Evolutionary conservation across 768 basidiomycete species (phyloP), one percentile per base, ranked within the genome.

Genomic region (Crepidotus variabilis): DNA sequence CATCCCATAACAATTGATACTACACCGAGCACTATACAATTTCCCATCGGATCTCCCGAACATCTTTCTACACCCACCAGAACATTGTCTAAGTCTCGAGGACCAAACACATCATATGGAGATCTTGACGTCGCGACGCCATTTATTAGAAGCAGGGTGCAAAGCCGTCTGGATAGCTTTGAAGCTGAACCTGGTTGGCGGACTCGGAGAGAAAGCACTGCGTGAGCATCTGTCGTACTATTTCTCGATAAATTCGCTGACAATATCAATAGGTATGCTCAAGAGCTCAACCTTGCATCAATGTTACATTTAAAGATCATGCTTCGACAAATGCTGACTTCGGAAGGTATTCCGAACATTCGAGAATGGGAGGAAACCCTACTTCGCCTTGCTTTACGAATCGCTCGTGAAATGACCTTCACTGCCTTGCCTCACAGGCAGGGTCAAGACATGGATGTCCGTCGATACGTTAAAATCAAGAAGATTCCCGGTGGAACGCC

Each of bases 381-480:
- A 9, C 77, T 93, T 49, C 85, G 79, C 62, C 76, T 98, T 16
- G 86, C 95, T 1, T 82, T 98, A 48, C 85, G 88, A 39, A 90
- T 96, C 46, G 92, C 94, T 2, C 84, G 86, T 20, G 90, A 92
- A 55, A 76, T 95, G 56, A 89, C 91, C 0, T 92, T 94, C 67
- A 88, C 88, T 2, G 65, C 79, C 6, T 68, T 79, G 22, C 78
- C 80, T 50, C 86, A 92, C 60, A 82, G 87, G 5, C 87, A 92
- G 67, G 93, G 93, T 1, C 91, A 94, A 63, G 90, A 92, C 60
- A 94, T 98, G 86, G 97, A 98, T 69, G 88, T 97, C 21, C 80
- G 96, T 32, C 84, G 88, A 36, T 97, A 96, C 63, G 94, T 98
- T 48, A 98, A 98, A 74, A 95, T 98, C 72, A 98, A 99, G 77